A percentile compares a stretch with the other conserved stretches of the same genome.
phyloP scores from a whole-genome alignment of 345 rosid genomes.

The Salix viminalis region DNA sequence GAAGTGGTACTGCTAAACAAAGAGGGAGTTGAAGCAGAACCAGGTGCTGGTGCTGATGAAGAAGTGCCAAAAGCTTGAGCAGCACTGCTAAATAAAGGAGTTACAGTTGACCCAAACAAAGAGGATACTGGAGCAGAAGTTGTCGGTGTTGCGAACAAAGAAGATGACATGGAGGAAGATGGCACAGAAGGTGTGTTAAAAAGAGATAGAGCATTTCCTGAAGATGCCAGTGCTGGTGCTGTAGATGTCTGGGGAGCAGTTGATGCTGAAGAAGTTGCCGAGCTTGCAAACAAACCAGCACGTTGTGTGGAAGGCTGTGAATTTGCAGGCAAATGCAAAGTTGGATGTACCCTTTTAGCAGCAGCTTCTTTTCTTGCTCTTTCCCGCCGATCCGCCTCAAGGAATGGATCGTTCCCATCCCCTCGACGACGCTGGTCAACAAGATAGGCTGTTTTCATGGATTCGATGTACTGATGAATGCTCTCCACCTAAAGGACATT shows the following conservation, averaged over 20 bases:
- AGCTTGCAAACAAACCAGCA: conserved; percentile 54
- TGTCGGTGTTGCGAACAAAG: conserved; percentile 67
- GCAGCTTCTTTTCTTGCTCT: conserved; percentile 97
- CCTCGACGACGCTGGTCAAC: conserved; percentile 86
- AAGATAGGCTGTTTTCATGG: conserved; percentile 86
- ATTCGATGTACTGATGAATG: conserved; percentile 83
- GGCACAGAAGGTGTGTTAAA: conserved; percentile 59
- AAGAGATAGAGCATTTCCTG: conserved; percentile 68
- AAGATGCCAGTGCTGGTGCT: conserved; percentile 49
- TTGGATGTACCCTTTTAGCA: conserved; percentile 93
- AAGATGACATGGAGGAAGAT: conserved; percentile 40
- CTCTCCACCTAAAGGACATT: conserved; percentile 60
- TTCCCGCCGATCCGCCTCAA: conserved; percentile 94
- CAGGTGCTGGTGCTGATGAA: conserved; percentile 44
- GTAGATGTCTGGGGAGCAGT: conserved; percentile 46
- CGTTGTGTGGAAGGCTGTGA: conserved; percentile 70
- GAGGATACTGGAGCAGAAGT: conserved; percentile 57
- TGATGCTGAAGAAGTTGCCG: conserved; percentile 45
- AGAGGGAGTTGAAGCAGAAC: conserved; percentile 59
- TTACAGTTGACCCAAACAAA: conserved; percentile 47
- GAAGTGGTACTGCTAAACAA: conserved; percentile 50
- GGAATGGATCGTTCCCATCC: conserved; percentile 75
- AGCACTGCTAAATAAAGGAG: conserved; percentile 9
- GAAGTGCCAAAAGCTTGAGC: not conserved
- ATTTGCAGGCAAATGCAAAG: conserved; percentile 73